Percentiles rank a stretch among this genome's conserved stretches.
These are phyloP conservation scores for Paecilomyces sp. DNA, from an alignment of 2,329 filamentous ascomycete species.

Conservation along the genomic window DNA sequence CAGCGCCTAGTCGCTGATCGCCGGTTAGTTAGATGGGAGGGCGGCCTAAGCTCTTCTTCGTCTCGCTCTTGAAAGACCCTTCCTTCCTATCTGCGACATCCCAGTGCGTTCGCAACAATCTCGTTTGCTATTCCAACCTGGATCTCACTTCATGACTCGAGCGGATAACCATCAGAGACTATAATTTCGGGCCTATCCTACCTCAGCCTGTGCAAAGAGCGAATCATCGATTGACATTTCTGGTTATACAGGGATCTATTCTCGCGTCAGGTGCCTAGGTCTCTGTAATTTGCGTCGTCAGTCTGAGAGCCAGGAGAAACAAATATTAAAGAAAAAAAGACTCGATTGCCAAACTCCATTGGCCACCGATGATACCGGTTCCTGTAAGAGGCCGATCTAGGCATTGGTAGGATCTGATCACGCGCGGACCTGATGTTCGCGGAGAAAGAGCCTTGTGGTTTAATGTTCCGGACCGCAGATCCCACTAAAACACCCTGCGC, in stretches of 20 bases:
- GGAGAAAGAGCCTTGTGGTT: too few species aligned
- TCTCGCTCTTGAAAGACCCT: not conserved
- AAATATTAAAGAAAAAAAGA: not conserved
- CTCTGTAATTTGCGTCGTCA: not conserved
- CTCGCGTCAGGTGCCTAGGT: not conserved
- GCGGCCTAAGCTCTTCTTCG: not conserved
- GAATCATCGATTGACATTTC: not conserved
- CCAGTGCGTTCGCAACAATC: not conserved
- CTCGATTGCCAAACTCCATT: not conserved
- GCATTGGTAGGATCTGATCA: not conserved
- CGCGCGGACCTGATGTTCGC: too few species aligned
- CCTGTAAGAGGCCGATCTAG: not conserved
- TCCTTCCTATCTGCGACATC: not conserved
- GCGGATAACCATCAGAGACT: too few species aligned
- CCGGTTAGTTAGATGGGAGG: not conserved
- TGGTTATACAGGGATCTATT: not conserved
- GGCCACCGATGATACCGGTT: not conserved
- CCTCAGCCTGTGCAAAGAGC: not conserved
- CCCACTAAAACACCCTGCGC: too few species aligned
- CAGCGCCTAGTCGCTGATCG: not conserved
- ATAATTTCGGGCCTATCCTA: not conserved
- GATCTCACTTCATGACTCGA: too few species aligned
- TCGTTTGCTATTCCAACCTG: not conserved
- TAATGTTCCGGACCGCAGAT: too few species aligned
- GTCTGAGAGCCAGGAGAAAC: not conserved